Percentiles rank a stretch among this genome's conserved stretches.
Conservation (phyloP, 129 eudicot species). For the Glebionis coronaria region DNA sequence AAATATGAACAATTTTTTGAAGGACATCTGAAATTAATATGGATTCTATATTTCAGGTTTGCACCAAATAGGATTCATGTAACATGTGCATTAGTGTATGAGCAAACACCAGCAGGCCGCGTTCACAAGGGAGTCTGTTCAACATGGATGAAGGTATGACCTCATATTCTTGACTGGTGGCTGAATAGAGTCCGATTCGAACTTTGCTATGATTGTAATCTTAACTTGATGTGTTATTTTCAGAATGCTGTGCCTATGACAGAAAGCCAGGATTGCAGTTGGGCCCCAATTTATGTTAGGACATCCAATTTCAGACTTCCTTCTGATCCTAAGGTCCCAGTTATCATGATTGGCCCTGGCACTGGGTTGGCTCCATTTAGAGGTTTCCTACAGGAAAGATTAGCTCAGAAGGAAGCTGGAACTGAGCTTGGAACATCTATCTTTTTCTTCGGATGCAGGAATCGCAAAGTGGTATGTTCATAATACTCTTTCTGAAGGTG, state of each 20-base stretch:
- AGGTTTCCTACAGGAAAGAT: slow-evolving; percentile 94
- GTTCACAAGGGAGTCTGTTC: slow-evolving; percentile 94
- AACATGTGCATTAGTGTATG: slow-evolving; percentile 90
- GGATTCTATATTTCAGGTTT: slow-evolving; percentile 43
- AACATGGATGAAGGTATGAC: slow-evolving; percentile 95
- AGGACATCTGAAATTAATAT: background rate
- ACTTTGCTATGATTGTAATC: background rate
- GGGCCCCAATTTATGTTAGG: slow-evolving; percentile 86
- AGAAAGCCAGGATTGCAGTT: slow-evolving; percentile 71
- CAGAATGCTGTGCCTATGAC: slow-evolving; percentile 85
- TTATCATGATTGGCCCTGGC: slow-evolving; percentile 99
- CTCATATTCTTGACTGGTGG: slow-evolving; percentile 1
- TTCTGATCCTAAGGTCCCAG: slow-evolving; percentile 68
- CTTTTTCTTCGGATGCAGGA: slow-evolving; percentile 93
- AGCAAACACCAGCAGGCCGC: slow-evolving; percentile 84
- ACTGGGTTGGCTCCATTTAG: slow-evolving; percentile 99
- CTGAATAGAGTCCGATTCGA: background rate
- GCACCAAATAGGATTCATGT: slow-evolving; percentile 89
- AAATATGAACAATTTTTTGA: background rate
- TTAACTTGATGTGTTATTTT: slow-evolving; percentile 11
- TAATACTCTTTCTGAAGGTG: background rate
- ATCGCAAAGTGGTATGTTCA: slow-evolving; percentile 69
- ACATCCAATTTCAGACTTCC: slow-evolving; percentile 95
- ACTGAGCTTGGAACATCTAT: slow-evolving; percentile 75
- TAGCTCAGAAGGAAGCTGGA: slow-evolving; percentile 83